These are phyloP conservation scores for Fusarium solani-melongenae DNA, from an alignment of 2,329 filamentous ascomycete genomes.

Conservation along the genomic window DNA sequence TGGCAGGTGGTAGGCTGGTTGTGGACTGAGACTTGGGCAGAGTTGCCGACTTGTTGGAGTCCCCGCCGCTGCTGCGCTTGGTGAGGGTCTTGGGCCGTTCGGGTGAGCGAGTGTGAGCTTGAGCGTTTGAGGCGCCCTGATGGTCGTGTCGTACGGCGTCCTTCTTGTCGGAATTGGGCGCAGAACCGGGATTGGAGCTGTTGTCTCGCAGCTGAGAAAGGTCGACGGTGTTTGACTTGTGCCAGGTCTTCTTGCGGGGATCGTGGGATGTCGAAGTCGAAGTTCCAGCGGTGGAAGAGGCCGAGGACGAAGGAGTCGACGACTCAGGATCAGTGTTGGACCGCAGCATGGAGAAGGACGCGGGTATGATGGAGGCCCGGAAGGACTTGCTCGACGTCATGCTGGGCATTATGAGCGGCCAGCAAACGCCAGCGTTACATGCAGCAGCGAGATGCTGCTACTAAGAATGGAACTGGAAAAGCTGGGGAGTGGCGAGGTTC, in stretches of 20 bases:
- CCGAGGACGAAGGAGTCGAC: constrained; percentile 25
- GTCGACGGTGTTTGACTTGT: constrained; percentile 41
- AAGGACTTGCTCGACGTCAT: constrained; percentile 61
- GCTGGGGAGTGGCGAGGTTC: constrained; percentile 26
- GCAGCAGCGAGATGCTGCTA: constrained; percentile 38
- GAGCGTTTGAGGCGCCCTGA: background rate
- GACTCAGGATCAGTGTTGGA: constrained; percentile 45
- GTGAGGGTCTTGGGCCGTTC: constrained; percentile 29
- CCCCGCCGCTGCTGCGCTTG: constrained; percentile 21
- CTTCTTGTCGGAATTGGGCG: constrained; percentile 11
- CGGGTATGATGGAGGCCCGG: constrained; percentile 51
- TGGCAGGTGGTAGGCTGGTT: constrained; percentile 26
- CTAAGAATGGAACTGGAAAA: constrained; percentile 39
- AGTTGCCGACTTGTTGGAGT: constrained; percentile 4
- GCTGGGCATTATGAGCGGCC: constrained; percentile 42
- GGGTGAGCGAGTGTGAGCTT: constrained; percentile 24
- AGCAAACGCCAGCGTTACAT: constrained; percentile 45
- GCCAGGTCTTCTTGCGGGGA: constrained; percentile 38
- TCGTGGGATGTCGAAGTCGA: constrained; percentile 9
- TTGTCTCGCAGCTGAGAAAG: constrained; percentile 36
- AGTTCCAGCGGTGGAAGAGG: constrained; percentile 4
- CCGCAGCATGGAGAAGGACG: constrained; percentile 50
- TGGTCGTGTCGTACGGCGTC: constrained; percentile 37
- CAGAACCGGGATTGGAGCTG: constrained; percentile 8
- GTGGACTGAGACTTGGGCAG: constrained; percentile 34